phyloP scores from a whole-genome alignment of 108 stramenopile genomes.

The Aurantiochytrium sp. region DNA sequence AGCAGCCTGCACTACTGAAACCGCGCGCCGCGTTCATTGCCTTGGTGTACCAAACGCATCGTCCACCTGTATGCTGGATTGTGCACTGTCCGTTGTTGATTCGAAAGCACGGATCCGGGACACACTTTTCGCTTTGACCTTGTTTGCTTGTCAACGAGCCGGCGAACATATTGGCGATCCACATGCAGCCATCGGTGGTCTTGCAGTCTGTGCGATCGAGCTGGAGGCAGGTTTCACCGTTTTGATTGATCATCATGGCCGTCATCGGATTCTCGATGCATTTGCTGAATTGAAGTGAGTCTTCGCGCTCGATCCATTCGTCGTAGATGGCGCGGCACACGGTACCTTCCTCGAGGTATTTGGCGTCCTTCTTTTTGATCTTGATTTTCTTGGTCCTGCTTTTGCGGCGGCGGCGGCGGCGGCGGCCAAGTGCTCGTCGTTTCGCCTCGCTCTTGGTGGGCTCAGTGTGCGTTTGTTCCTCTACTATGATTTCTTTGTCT shows the following conservation, averaged over 20 bases:
- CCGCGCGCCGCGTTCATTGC: background rate
- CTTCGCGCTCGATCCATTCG: background rate
- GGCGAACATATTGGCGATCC: background rate
- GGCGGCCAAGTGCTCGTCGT: background rate
- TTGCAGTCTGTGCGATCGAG: background rate
- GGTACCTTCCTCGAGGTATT: background rate
- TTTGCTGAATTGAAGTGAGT: background rate
- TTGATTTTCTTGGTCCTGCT: background rate
- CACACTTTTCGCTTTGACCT: background rate
- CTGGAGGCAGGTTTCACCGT: background rate
- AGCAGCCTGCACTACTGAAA: background rate
- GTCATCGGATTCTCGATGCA: background rate
- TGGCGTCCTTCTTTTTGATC: background rate
- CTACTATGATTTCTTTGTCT: no score
- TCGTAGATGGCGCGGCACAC: background rate
- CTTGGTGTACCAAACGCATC: conserved; percentile 1
- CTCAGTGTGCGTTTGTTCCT: background rate
- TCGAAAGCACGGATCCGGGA: background rate
- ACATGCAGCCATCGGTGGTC: conserved; percentile 8
- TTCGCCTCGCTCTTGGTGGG: background rate
- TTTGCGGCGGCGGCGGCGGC: background rate
- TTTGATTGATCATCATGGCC: background rate
- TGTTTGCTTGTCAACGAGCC: background rate
- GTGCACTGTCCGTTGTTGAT: conserved; percentile 4
- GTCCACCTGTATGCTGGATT: conserved; percentile 6